Conservation (phyloP, 2,329 filamentous ascomycete genomes). For the Penicillium sp. region DNA sequence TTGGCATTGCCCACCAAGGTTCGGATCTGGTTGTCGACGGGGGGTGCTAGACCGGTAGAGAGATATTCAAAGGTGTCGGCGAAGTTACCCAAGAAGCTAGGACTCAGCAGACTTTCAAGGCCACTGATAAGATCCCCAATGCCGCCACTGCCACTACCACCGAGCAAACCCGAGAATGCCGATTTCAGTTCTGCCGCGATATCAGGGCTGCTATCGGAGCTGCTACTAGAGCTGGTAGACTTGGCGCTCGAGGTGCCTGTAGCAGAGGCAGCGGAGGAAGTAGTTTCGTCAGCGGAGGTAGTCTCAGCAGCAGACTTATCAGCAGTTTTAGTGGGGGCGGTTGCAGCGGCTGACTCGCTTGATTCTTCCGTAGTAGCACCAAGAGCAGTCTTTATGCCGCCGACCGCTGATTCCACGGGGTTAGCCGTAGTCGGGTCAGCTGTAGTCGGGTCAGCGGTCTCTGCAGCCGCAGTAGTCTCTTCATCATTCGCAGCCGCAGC, state of each 20-base stretch:
- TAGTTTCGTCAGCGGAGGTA: background rate
- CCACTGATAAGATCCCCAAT: slow-evolving; percentile 5
- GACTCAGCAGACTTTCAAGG: slow-evolving; percentile 20
- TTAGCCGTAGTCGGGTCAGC: slow-evolving; percentile 4
- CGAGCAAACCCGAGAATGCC: slow-evolving; percentile 3
- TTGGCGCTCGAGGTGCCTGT: slow-evolving; percentile 7
- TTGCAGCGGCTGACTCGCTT: background rate
- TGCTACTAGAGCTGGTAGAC: slow-evolving; percentile 5
- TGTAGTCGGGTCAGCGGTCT: background rate
- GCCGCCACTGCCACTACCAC: slow-evolving; percentile 1
- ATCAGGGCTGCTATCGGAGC: background rate
- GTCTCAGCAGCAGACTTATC: slow-evolving; percentile 5
- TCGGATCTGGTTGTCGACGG: slow-evolving; percentile 26
- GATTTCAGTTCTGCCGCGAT: slow-evolving; percentile 8
- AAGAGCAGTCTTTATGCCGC: slow-evolving; percentile 4
- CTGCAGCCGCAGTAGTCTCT: slow-evolving; percentile 2
- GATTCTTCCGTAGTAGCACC: background rate
- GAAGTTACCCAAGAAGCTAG: slow-evolving; percentile 22
- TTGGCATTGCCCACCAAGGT: slow-evolving; percentile 31
- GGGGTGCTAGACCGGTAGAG: slow-evolving; percentile 26
- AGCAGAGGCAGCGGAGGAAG: slow-evolving; percentile 4
- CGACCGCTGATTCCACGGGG: slow-evolving; percentile 7
- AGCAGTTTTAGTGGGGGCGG: background rate
- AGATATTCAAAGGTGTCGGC: slow-evolving; percentile 28
- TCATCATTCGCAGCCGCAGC: slow-evolving; percentile 4